Percentiles rank a stretch among this genome's conserved stretches.
These are phyloP conservation scores for Talaromyces ruber DNA, from an alignment of 495 filamentous ascomycete genomes.

Conservation along the genomic window DNA sequence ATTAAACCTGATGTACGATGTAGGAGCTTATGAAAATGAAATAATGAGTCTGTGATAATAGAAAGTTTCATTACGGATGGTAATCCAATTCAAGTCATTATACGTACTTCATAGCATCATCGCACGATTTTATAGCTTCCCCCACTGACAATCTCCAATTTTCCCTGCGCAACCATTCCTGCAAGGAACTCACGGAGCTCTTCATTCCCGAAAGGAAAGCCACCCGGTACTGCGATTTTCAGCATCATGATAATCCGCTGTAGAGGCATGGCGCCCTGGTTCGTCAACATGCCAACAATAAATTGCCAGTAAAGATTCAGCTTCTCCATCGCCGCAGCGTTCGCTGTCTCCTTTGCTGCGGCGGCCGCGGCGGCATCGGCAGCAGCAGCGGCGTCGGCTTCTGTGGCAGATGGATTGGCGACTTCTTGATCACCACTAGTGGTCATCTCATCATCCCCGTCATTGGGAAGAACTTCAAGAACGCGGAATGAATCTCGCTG, in stretches of 20 bases:
- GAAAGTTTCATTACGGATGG: background rate
- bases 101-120: background rate
- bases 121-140: conserved; percentile 56
- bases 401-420: conserved; percentile 15
- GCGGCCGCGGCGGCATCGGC: conserved; percentile 44
- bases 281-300: conserved; percentile 90
- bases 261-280: conserved; percentile 71
- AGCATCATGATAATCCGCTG: conserved; percentile 87
- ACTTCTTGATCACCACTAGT: conserved; percentile 24
- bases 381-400: conserved; percentile 31
- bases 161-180: conserved; percentile 61
- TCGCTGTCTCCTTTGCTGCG: conserved; percentile 33
- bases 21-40: background rate
- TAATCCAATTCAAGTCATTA: background rate
- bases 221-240: conserved; percentile 77
- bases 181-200: conserved; percentile 68
- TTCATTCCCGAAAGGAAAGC: conserved; percentile 75
- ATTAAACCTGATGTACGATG: background rate
- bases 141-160: conserved; percentile 59
- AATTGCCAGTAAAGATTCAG: conserved; percentile 82
- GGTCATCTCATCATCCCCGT: conserved; percentile 23
- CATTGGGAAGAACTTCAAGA: conserved; percentile 51
- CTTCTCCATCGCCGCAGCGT: conserved; percentile 59
- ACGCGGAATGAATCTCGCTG: conserved; percentile 49
- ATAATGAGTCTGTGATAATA: background rate